A percentile compares a stretch with the other conserved stretches of the same genome.
Conservation (phyloP, 768 basidiomycete genomes). For the Tephrocybe sp. region DNA sequence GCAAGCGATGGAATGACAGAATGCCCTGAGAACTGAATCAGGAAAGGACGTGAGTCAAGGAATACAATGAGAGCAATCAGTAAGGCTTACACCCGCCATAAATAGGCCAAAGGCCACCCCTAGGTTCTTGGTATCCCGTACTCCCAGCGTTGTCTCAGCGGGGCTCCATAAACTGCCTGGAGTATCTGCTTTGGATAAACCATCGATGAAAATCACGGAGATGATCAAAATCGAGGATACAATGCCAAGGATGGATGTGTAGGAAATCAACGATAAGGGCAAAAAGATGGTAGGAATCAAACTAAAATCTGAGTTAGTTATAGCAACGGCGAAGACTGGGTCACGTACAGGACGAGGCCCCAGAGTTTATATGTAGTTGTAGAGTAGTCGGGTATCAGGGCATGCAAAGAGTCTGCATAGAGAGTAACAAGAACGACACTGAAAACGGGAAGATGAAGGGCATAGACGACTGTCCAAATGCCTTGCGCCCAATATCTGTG, state of each 20-base stretch:
- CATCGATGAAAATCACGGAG: conserved; percentile 79
- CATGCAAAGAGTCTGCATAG: conserved; percentile 83
- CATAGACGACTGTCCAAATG: conserved; percentile 77
- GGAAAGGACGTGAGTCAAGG: neutral
- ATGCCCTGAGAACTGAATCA: conserved; percentile 80
- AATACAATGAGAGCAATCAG: neutral
- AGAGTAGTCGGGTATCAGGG: conserved; percentile 66
- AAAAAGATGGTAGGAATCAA: conserved; percentile 84
- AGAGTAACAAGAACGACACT: conserved; percentile 89
- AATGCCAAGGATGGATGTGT: conserved; percentile 86
- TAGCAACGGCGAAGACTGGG: neutral
- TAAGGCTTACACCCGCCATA: conserved; percentile 77
- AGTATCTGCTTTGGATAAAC: conserved; percentile 63
- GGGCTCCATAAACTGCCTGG: conserved; percentile 85
- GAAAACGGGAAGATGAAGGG: conserved; percentile 59
- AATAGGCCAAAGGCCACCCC: conserved; percentile 86
- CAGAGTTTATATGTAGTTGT: conserved; percentile 73
- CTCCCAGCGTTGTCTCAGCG: conserved; percentile 61
- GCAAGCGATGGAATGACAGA: conserved; percentile 89
- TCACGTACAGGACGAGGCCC: conserved; percentile 66
- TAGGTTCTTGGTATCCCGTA: conserved; percentile 54
- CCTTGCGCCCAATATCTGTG: conserved; percentile 85
- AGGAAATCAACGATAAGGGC: conserved; percentile 83
- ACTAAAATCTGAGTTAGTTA: conserved; percentile 35
- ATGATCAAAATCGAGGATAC: conserved; percentile 76